Evolutionary conservation across 495 filamentous ascomycete genomes (phyloP), one percentile per base, ranked within the genome.

Genomic region (Beverwykella pulmonaria): DNA sequence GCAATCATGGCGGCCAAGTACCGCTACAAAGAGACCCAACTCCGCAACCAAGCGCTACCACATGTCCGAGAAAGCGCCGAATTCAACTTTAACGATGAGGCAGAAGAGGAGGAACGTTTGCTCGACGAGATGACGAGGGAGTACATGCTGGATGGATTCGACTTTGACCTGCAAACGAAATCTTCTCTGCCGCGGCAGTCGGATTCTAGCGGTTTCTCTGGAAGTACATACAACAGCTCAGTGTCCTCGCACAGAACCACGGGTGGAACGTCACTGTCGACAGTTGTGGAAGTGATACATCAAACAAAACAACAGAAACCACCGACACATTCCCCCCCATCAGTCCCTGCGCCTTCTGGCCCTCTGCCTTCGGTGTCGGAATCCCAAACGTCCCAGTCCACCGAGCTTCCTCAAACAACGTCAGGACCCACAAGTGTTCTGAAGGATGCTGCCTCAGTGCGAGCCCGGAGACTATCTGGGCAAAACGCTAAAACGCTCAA

Each of bases 111-210:
- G 74, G 92, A 98, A 73, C 85, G 92, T 39, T 81, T 97, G 64
- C 76, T 98, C 39, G 94, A 98, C 68, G 92, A 97, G 74, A 93
- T 97, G 86, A 94, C 92, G 0, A 86, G 83, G 65, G 92, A 90
- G 53, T 95, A 93, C 72, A 82, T 89, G 30, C 88, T 96, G 80
- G 91, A 94, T 61, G 91, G 93, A 59, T 93, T 95, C 71, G 83
- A 92, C 60, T 90, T 96, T 75, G 89, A 87, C 52, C 72, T 87
- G 19, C 86, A 87, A 69, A 83, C 86, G 2, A 92, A 90, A 65
- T 88, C 90, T 10, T 84, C 88, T 15, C 80, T 97, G 26, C 93
- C 93, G 36, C 85, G 93, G 61, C 91, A 96, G 73, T 95, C 93
- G 1, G 90, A 89, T 71, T 96, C 92, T 0, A 97, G 92, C 77